phyloP scores from a whole-genome alignment of 164 flowering plant species.

The Annona squamosa region DNA sequence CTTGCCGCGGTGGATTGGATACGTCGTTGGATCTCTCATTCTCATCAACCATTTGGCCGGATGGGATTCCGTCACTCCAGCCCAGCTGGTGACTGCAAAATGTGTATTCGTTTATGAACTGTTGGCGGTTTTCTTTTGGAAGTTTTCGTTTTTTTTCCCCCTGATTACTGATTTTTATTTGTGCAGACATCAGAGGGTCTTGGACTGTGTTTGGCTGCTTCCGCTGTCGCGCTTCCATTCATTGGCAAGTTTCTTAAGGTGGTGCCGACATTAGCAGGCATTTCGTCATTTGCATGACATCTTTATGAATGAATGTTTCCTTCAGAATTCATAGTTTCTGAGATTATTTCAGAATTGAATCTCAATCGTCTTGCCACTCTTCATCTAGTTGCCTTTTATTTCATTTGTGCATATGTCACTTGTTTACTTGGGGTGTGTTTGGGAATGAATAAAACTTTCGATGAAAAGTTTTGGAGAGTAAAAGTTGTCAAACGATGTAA shows the following conservation, averaged over 20 bases:
- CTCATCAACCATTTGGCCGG: conserved; percentile 62
- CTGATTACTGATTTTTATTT: background rate
- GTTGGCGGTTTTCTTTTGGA: background rate
- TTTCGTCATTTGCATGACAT: background rate
- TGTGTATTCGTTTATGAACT: background rate
- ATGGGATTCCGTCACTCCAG: conserved; percentile 40
- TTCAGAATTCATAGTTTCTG: background rate
- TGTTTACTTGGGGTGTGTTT: too few relatives aligned
- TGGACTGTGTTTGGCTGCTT: conserved; percentile 71
- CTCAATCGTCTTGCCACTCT: background rate
- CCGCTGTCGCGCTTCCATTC: conserved; percentile 61
- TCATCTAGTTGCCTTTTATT: background rate
- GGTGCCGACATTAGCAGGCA: background rate
- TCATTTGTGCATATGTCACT: too few relatives aligned
- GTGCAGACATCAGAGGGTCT: conserved; percentile 60
- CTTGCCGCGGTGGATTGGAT: conserved; percentile 85
- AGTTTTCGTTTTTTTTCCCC: background rate
- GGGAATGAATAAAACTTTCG: too few relatives aligned
- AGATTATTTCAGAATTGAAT: too few relatives aligned
- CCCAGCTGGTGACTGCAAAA: conserved; percentile 52
- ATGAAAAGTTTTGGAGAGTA: too few relatives aligned
- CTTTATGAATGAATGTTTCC: background rate
- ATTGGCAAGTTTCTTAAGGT: conserved; percentile 88
- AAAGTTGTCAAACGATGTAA: too few relatives aligned
- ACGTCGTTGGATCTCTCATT: conserved; percentile 57